Base-by-base conservation (phyloP, 1,284 basidiomycete species). In the Volvariella surrecta region DNA sequence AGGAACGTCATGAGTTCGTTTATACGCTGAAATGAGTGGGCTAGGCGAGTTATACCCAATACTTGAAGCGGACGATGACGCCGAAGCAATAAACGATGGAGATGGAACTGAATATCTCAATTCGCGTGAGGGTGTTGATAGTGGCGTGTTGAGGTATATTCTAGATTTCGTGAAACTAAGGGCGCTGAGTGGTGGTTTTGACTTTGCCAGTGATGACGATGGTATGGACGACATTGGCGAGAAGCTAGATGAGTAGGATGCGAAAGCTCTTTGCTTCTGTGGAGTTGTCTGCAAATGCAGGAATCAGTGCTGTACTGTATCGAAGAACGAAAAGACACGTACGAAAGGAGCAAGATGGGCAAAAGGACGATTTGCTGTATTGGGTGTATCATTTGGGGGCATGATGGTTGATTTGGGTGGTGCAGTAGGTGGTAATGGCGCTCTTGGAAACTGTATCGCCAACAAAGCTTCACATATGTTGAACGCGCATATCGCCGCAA, bases 401-500 rank as follows among this genome's bases (percentile, higher is more conserved):
- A 54, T 43, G 9, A 45, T 45, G 46, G 67, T 72, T 15, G 63
- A 48, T 15, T 66, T 64, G 2, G 63, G 48, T 18, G 59, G 58
- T 3, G 67, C 66, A 0, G 65, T 57, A 4, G 64, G 47, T 2
- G 67, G 62, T 0, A 66, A 56, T 1, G 69, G 61, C 28, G 61
- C 54, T 15, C 70, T 67, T 9, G 78, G 77, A 48, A 76, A 79
- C 42, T 64, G 70, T 20, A 80, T 56, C 0, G 78, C 75, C 48
- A 73, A 67, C 1, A 61, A 52, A 2, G 68, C 67, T 52, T 81
- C 73, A 22, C 74, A 32, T 30, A 77, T 55, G 48, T 80, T 81
- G 43, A 76, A 62, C 1, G 52, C 52, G 22, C 77, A 60, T 18
- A 78, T 50, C 0, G 58, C 53, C 7, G 70, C 57, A 3, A 69